These are phyloP conservation scores for Boletus rex-veris DNA, from an alignment of 768 basidiomycete genomes.

Conservation along the genomic window DNA sequence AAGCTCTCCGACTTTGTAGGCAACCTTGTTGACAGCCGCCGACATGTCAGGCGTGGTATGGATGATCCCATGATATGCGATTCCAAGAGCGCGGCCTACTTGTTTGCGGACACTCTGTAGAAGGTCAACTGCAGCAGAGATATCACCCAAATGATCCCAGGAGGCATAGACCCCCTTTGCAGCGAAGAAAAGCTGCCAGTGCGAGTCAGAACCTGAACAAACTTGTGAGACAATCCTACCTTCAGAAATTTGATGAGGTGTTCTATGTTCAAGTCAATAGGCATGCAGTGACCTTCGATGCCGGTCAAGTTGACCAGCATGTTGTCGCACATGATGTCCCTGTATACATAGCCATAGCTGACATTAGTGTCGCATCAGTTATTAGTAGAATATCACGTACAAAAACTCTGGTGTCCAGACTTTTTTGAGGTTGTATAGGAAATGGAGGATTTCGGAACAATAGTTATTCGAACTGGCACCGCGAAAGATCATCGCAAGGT, in stretches of 20 bases:
- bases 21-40: not conserved
- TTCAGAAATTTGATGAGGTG: not conserved
- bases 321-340: not conserved
- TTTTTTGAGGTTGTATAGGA: not conserved
- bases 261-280: not conserved
- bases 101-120: not conserved
- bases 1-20: not conserved
- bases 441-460: not conserved
- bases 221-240: not conserved
- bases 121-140: not conserved
- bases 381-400: not conserved
- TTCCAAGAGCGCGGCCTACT: not conserved
- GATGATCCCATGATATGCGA: not conserved
- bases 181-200: not conserved
- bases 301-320: not conserved
- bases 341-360: not conserved
- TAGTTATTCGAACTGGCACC: not conserved
- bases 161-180: not conserved
- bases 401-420: not conserved
- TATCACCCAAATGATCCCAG: not conserved
- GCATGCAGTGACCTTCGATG: not conserved
- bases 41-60: not conserved
- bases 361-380: too few relatives aligned
- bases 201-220: too few relatives aligned
- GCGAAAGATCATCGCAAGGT: not conserved